A percentile compares a stretch with the other conserved stretches of the same genome.
Evolutionary conservation across 1,284 basidiomycete species (phyloP).

Genomic region (Ustilago crameri): DNA sequence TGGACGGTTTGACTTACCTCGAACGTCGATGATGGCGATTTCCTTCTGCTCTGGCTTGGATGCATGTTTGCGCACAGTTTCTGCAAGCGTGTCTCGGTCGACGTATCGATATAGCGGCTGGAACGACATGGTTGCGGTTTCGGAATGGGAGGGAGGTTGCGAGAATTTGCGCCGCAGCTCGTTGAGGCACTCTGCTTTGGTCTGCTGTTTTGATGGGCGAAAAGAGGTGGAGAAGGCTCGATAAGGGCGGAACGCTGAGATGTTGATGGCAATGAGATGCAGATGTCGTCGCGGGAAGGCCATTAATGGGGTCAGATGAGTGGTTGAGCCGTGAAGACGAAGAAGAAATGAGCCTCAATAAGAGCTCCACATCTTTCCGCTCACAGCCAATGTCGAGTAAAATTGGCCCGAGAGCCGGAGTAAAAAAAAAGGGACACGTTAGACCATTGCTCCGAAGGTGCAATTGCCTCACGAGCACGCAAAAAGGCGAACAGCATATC

Average conservation of each 20-base stretch:
- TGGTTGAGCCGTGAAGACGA: not conserved
- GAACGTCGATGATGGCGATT: slow-evolving; percentile 63
- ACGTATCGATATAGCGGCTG: slow-evolving; percentile 55
- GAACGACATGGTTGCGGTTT: slow-evolving; percentile 45
- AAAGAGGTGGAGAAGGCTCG: not conserved
- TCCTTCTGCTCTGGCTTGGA: slow-evolving; percentile 27
- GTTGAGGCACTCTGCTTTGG: slow-evolving; percentile 4
- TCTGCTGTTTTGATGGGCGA: not conserved
- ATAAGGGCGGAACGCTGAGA: not conserved
- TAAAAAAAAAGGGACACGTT: too few species aligned
- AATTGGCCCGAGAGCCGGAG: too few species aligned
- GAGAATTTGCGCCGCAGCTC: slow-evolving; percentile 37
- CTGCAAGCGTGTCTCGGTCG: slow-evolving; percentile 52
- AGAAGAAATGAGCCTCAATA: not conserved
- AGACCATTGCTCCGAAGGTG: too few species aligned
- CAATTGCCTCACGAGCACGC: too few species aligned
- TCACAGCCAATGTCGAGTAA: too few species aligned
- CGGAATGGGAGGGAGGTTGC: not conserved
- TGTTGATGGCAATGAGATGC: not conserved
- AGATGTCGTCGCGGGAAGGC: not conserved
- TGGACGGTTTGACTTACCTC: slow-evolving; percentile 56
- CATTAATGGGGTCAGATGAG: not conserved
- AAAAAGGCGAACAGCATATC: too few species aligned
- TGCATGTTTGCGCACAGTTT: slow-evolving; percentile 33
- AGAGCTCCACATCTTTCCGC: too few species aligned